Base-by-base conservation (phyloP, 2,329 filamentous ascomycete genomes). In the Tolypocladium paradoxum region DNA sequence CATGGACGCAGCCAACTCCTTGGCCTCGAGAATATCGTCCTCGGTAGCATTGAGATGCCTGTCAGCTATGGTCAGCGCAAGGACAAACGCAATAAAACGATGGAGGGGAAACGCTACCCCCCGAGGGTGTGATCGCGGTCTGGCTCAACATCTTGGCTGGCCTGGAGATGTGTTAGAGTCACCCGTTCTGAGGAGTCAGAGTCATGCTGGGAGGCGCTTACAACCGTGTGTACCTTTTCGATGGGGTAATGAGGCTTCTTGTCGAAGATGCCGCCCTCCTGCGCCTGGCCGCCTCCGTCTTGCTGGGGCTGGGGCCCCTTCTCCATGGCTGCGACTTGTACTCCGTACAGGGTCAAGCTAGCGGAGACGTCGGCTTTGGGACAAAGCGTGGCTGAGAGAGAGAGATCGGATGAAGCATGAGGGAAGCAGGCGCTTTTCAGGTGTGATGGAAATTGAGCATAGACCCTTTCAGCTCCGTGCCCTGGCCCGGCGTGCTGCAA, bases 21-120 rank as follows among this genome's bases (percentile, higher is more conserved):
- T 73, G 29, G 72, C 73, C 55, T 75, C 70, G n/a, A 71, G 62
- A 20, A 74, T 60, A 57, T 75, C 72, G 54, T 72, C 66, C 47
- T 72, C 70, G 5, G 72, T 73, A 22, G 70, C 70, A 49, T 68
- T 66, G 43, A 73, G 61, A 8, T 62, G 52, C 24, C 54, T 55
- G 7, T 20, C 4, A 20, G 3, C 4, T 14, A 18, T 14, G 14
- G 9, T 47, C 11, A 46, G 38, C 6, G 12, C 38, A 5, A 14
- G 4, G 27, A 9, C 27, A 2, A 27, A 20, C 9, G 27, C 8
- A 14, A 33, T 31, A 18, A 18, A 20, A 12, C 5, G 18, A n/a
- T 29, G 20, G 6, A 4, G 40, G 14, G 6, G 20, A 34, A 16
- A 18, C 14, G 18, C 2, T 27, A 47, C 43, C 43, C 43, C 43